Percentiles rank a stretch among this genome's conserved stretches.
These are phyloP conservation scores for Scheffersomyces parashehatae DNA, from an alignment of 1,139 yeast species.

Conservation along the genomic window DNA sequence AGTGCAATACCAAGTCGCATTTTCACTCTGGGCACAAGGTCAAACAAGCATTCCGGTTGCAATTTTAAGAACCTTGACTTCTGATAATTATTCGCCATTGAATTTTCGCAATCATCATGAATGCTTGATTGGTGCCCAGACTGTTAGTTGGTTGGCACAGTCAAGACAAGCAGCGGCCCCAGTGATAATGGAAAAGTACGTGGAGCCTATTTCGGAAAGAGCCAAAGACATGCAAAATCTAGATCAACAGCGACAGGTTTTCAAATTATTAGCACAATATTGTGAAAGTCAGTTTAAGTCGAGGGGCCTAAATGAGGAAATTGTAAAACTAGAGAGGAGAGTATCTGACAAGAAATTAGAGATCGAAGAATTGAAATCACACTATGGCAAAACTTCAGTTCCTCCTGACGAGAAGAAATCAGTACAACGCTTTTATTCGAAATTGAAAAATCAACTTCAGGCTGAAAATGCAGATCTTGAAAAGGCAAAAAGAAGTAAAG, in stretches of 20 bases:
- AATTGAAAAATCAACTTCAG: slow-evolving; percentile 46
- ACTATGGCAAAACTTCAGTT: slow-evolving; percentile 39
- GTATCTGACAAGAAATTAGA: slow-evolving; percentile 44
- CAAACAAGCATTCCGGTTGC: slow-evolving; percentile 55
- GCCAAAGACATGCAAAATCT: slow-evolving; percentile 18
- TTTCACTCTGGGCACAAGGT: slow-evolving; percentile 60
- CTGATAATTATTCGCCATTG: slow-evolving; percentile 15
- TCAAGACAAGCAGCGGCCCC: slow-evolving; percentile 70
- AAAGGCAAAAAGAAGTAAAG: slow-evolving; percentile 34
- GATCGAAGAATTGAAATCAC: slow-evolving; percentile 47
- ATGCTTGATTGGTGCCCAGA: slow-evolving; percentile 43
- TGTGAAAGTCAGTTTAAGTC: slow-evolving; percentile 68
- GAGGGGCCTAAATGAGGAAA: slow-evolving; percentile 42
- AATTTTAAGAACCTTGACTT: slow-evolving; percentile 36
- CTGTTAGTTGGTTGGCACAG: slow-evolving; percentile 71
- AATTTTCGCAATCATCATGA: slow-evolving; percentile 23
- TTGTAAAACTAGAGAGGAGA: slow-evolving; percentile 41
- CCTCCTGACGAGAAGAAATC: slow-evolving; percentile 47
- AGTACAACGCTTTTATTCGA: slow-evolving; percentile 52
- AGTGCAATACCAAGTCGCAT: slow-evolving; percentile 52
- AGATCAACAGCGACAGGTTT: slow-evolving; percentile 43
- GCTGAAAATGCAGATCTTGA: slow-evolving; percentile 52
- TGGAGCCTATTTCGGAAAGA: slow-evolving; percentile 41
- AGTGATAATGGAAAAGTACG: slow-evolving; percentile 56
- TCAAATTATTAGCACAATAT: slow-evolving; percentile 66